phyloP scores from a whole-genome alignment of 208 protist genomes.

The Crithidia brevicula region DNA sequence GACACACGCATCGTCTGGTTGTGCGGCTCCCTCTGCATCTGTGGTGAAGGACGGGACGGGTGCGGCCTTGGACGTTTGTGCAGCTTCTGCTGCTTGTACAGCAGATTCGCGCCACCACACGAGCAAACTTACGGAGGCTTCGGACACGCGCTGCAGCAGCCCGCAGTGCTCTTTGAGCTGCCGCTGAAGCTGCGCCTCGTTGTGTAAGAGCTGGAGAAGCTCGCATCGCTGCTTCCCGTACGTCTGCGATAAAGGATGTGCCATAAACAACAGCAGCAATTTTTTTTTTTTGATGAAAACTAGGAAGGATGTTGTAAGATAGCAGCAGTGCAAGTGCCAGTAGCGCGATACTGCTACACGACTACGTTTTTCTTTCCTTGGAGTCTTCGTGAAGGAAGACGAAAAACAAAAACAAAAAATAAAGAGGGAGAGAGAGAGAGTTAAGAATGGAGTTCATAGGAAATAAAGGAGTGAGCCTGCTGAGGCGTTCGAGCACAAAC shows the following conservation, averaged over 20 bases:
- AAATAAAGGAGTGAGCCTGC: too few species aligned
- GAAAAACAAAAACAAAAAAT: not conserved
- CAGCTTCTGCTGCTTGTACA: not conserved
- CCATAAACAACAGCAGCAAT: conserved; percentile 2
- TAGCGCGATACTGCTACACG: too few species aligned
- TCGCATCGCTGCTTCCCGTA: not conserved
- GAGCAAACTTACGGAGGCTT: conserved; percentile 8
- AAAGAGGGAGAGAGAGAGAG: not conserved
- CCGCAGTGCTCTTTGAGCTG: conserved; percentile 20
- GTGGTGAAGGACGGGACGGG: too few species aligned
- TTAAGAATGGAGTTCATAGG: too few species aligned
- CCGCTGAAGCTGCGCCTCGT: conserved; percentile 26
- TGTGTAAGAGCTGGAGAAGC: conserved; percentile 20
- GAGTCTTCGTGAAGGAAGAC: not conserved
- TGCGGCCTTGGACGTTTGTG: too few species aligned
- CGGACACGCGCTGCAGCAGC: conserved; percentile 22
- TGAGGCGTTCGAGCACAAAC: too few species aligned
- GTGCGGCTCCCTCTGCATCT: too few species aligned
- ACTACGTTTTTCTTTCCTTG: too few species aligned
- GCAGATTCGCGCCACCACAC: conserved; percentile 28
- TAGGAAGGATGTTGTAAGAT: too few species aligned
- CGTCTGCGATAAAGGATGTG: not conserved
- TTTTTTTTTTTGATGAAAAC: too few species aligned
- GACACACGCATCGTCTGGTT: too few species aligned
- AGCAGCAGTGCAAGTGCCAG: too few species aligned